These are phyloP conservation scores for Ophiosphaerella korrae DNA, from an alignment of 2,329 filamentous ascomycete genomes.

Conservation along the genomic window DNA sequence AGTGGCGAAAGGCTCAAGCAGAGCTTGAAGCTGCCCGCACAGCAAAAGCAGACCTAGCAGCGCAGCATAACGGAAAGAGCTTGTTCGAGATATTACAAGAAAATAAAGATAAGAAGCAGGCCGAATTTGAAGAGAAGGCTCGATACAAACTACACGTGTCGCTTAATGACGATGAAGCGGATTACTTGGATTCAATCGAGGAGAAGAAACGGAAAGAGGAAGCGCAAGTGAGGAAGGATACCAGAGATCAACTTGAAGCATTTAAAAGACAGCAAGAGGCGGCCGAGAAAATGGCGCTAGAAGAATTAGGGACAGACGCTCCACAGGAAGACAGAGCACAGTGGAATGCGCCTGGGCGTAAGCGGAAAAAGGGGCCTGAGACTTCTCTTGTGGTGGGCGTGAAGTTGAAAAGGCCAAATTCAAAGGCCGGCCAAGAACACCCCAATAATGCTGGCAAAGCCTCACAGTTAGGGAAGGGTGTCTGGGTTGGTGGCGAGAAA, in stretches of 20 bases:
- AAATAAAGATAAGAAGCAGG: slow-evolving; percentile 87
- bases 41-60: slow-evolving; percentile 59
- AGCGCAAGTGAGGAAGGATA: slow-evolving; percentile 62
- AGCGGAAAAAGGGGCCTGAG: slow-evolving; percentile 56
- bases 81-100: slow-evolving; percentile 78
- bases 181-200: slow-evolving; percentile 68
- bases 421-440: slow-evolving; percentile 6
- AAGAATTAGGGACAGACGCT: slow-evolving; percentile 45
- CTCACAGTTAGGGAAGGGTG: slow-evolving; percentile 1
- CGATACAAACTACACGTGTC: slow-evolving; percentile 77
- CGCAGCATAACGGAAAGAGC: slow-evolving; percentile 61
- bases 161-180: slow-evolving; percentile 78
- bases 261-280: slow-evolving; percentile 66
- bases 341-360: slow-evolving; percentile 57
- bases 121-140: slow-evolving; percentile 76
- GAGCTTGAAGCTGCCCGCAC: slow-evolving; percentile 67
- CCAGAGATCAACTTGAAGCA: slow-evolving; percentile 61
- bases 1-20: slow-evolving; percentile 69
- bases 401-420: slow-evolving; percentile 50
- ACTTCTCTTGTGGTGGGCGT: slow-evolving; percentile 47
- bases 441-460: not conserved
- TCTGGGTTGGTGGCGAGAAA: not conserved
- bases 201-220: slow-evolving; percentile 64
- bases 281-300: slow-evolving; percentile 56
- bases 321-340: slow-evolving; percentile 51